Percentiles rank a stretch among this genome's conserved stretches.
These are phyloP conservation scores for Psophocarpus tetragonolobus DNA, from an alignment of 306 rosid species.

Conservation along the genomic window DNA sequence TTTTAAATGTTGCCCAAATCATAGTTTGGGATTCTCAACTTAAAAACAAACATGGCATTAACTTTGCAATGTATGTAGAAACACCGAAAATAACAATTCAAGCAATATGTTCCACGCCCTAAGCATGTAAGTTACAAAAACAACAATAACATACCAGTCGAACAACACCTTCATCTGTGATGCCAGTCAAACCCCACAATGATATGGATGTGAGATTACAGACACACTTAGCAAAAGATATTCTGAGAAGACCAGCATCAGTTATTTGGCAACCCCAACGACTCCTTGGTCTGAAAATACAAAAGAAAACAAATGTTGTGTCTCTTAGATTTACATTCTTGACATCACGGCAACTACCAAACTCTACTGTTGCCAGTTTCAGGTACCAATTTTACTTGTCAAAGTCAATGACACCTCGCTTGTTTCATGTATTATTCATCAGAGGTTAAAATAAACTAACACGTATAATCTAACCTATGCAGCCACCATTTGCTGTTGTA, in stretches of 20 bases:
- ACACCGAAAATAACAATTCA: constrained; percentile 2
- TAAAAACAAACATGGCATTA: not conserved
- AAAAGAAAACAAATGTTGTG: not conserved
- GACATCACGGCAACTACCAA: not conserved
- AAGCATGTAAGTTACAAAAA: not conserved
- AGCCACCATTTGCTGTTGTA: not conserved
- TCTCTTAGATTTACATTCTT: not conserved
- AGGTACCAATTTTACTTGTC: not conserved
- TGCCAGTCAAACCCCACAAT: constrained; percentile 91
- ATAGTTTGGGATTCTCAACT: not conserved
- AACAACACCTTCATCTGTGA: constrained; percentile 86
- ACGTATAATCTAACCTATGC: not conserved
- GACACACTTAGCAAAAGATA: constrained; percentile 74
- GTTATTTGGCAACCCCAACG: constrained; percentile 90
- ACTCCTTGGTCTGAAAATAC: constrained; percentile 73
- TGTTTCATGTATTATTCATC: not conserved
- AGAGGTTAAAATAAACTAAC: not conserved
- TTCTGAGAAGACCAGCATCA: constrained; percentile 64
- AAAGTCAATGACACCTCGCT: not conserved
- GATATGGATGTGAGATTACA: constrained; percentile 78
- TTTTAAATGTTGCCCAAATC: not conserved
- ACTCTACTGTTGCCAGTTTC: not conserved
- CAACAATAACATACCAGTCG: constrained; percentile 62
- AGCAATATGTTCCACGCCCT: not conserved
- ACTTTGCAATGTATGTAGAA: not conserved